These are phyloP conservation scores for Heterobasidion irregulare DNA, from an alignment of 1,284 basidiomycete genomes.

Conservation along the genomic window DNA sequence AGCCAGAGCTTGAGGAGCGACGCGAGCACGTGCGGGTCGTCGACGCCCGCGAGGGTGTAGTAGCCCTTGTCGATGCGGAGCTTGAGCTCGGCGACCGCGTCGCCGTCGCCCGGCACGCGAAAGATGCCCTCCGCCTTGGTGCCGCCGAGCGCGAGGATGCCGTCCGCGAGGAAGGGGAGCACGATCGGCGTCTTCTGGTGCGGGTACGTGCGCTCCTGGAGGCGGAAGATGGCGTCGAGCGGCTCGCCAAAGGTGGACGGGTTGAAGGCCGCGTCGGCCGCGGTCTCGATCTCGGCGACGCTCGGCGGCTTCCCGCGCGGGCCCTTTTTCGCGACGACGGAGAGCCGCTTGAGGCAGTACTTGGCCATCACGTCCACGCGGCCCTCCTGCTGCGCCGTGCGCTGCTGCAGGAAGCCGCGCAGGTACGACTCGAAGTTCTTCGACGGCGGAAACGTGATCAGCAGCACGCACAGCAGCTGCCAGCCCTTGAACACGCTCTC, in stretches of 20 bases:
- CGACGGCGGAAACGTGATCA: constrained; percentile 84
- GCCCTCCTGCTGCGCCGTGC: constrained; percentile 57
- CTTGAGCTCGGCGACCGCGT: constrained; percentile 79
- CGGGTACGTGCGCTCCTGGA: constrained; percentile 81
- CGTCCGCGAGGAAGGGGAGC: constrained; percentile 85
- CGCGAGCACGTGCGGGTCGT: constrained; percentile 83
- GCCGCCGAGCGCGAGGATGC: constrained; percentile 82
- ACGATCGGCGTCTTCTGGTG: constrained; percentile 82
- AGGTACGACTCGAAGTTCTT: constrained; percentile 85
- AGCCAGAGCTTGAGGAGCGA: constrained; percentile 89
- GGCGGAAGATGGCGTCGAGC: constrained; percentile 71
- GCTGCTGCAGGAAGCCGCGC: constrained; percentile 66
- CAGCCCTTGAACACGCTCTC: constrained; percentile 85
- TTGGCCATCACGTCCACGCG: constrained; percentile 85
- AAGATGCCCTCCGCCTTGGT: constrained; percentile 84
- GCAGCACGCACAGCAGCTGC: constrained; percentile 83
- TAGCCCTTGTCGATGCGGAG: constrained; percentile 85
- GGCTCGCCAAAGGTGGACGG: constrained; percentile 90
- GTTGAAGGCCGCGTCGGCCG: constrained; percentile 87
- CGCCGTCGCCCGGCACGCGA: constrained; percentile 82
- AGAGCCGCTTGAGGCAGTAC: constrained; percentile 70
- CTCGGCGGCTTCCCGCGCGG: constrained; percentile 78
- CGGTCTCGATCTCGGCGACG: constrained; percentile 80
- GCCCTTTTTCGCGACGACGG: constrained; percentile 69
- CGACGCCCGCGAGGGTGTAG: constrained; percentile 80